Conservation (phyloP, 306 rosid species). For the Pueraria montana region DNA sequence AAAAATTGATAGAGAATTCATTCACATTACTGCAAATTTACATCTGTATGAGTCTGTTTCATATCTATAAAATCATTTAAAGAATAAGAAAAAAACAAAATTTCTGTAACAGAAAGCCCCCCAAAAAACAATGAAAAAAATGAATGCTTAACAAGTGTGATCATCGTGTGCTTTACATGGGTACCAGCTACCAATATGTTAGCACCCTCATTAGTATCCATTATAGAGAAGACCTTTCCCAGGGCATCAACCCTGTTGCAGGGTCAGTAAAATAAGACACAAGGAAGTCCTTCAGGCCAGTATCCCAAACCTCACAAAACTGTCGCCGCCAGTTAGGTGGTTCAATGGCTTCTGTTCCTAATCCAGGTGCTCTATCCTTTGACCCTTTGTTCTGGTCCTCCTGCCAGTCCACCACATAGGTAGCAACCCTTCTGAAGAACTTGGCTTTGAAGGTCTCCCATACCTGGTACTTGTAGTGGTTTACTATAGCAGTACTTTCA, state of each 20-base stretch:
- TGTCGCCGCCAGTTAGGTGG: conserved; percentile 81
- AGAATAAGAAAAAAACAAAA: conserved; percentile 49
- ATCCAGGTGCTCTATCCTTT: conserved; percentile 96
- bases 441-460: conserved; percentile 90
- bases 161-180: conserved; percentile 58
- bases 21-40: conserved; percentile 62
- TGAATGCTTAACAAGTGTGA: conserved; percentile 60
- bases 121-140: conserved; percentile 58
- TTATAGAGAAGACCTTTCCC: conserved; percentile 68
- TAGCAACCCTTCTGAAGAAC: conserved; percentile 92
- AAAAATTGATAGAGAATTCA: conserved; percentile 46
- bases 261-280: conserved; percentile 72
- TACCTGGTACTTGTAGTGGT: conserved; percentile 97
- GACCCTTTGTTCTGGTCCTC: conserved; percentile 91
- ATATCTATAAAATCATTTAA: conserved; percentile 47
- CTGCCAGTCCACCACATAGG: conserved; percentile 95
- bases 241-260: conserved; percentile 78
- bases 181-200: conserved; percentile 59
- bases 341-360: conserved; percentile 89
- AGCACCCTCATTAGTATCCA: conserved; percentile 50
- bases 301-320: conserved; percentile 96
- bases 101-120: conserved; percentile 44
- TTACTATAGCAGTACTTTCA: conserved; percentile 64
- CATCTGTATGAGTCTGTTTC: conserved; percentile 56
- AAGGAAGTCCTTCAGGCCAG: conserved; percentile 80